Base-by-base conservation (phyloP, 1,284 basidiomycete species). In the Cutaneotrichosporon spelunceum region DNA sequence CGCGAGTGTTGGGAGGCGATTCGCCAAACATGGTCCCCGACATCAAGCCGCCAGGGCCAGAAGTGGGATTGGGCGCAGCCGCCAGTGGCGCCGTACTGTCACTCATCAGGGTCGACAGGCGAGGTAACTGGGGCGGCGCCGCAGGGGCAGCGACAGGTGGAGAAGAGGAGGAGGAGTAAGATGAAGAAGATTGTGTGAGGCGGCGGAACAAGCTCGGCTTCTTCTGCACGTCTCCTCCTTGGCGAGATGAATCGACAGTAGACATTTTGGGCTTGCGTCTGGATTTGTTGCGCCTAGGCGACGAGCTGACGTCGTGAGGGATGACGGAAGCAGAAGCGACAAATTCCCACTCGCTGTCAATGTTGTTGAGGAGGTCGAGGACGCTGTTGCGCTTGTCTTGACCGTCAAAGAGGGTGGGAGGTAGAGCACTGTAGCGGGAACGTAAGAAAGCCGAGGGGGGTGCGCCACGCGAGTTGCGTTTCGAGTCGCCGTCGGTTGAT, bases 301-400 rank as follows among this genome's bases (percentile, higher is more conserved):
- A 36, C 14, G 48, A 30, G 26, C 30, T 50, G 26, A 29, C 26
- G 34, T 53, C 52, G 11, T 34, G 23, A 24, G 58, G 57, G 27
- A 26, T 45, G 36, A 21, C 24, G 16, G 48, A 10, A 13, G 59
- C 27, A 3, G 54, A 23, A 29, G 56, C 63, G 29, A 66, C 53
- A 19, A 66, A 14, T 49, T 66, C 61, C 64, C 64, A 66, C 48
- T 66, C 64, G 21, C 52, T 54, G 48, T 63, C 59, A 44, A 29
- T 57, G 36, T 49, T 26, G 21, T 48, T 53, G 21, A 64, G 45
- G 16, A 54, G 49, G n/a, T 60, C 47, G 8, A 66, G 47, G 30
- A 66, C 42, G 53, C 56, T 48, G 47, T 19, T 34, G 30, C 64
- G 64, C 23, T 54, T 61, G 52, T 66, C 61, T 45, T 62, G 42